A percentile compares a stretch with the other conserved stretches of the same genome.
Evolutionary conservation across 2,329 filamentous ascomycete genomes (phyloP).

Genomic region (Diaporthe longicolla): DNA sequence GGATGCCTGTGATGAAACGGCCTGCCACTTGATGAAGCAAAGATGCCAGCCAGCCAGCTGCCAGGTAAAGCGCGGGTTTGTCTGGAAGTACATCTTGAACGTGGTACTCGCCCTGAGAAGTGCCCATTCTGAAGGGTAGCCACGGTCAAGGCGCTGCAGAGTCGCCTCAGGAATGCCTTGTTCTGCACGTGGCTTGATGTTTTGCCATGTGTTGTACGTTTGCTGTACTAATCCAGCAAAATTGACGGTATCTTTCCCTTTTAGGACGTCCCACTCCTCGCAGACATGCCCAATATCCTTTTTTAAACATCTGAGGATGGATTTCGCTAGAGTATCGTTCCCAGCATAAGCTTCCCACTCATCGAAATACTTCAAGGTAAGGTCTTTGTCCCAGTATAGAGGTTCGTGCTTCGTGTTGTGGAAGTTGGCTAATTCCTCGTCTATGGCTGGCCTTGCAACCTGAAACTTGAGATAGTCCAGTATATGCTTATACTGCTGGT

Average conservation of each 20-base stretch:
- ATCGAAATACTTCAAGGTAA: constrained; percentile 50
- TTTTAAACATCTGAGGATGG: constrained; percentile 52
- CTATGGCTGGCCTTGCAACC: constrained; percentile 61
- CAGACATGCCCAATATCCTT: constrained; percentile 51
- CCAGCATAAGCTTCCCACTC: neutral
- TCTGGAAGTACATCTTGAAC: constrained; percentile 57
- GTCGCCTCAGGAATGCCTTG: constrained; percentile 34
- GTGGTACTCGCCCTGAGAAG: constrained; percentile 65
- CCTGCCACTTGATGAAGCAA: constrained; percentile 60
- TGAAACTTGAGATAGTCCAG: constrained; percentile 74
- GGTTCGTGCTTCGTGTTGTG: constrained; percentile 47
- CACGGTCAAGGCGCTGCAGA: neutral
- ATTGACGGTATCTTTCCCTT: constrained; percentile 42
- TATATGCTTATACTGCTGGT: constrained; percentile 60
- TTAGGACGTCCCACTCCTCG: constrained; percentile 51
- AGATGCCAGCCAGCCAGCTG: constrained; percentile 64
- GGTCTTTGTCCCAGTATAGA: constrained; percentile 55
- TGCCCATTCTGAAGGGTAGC: constrained; percentile 57
- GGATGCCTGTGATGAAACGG: constrained; percentile 31
- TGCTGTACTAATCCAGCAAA: constrained; percentile 50
- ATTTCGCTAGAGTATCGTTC: constrained; percentile 49
- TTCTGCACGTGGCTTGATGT: constrained; percentile 54
- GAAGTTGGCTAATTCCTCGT: constrained; percentile 54
- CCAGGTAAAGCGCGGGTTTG: constrained; percentile 57
- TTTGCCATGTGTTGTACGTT: constrained; percentile 58